phyloP scores from a whole-genome alignment of 2,329 filamentous ascomycete species.

The Aspergillus neoniger region DNA sequence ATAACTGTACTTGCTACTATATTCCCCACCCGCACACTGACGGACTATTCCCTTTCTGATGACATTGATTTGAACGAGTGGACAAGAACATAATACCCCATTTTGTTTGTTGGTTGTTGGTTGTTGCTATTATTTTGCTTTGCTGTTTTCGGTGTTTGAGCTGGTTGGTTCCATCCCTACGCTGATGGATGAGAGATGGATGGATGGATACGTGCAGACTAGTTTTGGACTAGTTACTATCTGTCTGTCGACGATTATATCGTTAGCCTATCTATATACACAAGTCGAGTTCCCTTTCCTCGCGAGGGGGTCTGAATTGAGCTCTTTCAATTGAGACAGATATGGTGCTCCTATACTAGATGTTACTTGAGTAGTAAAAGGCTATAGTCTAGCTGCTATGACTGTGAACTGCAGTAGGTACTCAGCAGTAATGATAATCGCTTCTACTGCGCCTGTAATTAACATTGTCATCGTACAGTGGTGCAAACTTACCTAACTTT shows the following conservation, averaged over 20 bases:
- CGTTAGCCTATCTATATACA: not conserved
- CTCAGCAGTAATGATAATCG: too few relatives aligned
- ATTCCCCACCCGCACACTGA: not conserved
- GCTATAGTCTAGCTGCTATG: too few relatives aligned
- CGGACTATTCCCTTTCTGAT: not conserved
- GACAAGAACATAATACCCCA: slow-evolving; percentile 6
- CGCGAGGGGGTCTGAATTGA: not conserved
- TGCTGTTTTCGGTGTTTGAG: not conserved
- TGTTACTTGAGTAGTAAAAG: too few relatives aligned
- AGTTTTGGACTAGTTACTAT: not conserved
- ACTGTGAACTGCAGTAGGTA: too few relatives aligned
- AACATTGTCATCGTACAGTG: too few relatives aligned
- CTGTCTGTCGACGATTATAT: not conserved
- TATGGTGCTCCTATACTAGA: too few relatives aligned
- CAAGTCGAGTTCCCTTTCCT: not conserved
- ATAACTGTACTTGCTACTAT: not conserved
- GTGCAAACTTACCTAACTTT: too few relatives aligned
- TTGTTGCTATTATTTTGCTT: too few relatives aligned
- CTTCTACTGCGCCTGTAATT: too few relatives aligned
- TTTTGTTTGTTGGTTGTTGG: not conserved
- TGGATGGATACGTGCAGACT: not conserved
- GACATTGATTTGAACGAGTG: slow-evolving; percentile 1
- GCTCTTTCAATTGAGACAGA: not conserved
- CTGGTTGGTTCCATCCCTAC: too few relatives aligned
- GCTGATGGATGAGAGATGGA: not conserved